These are phyloP conservation scores for Capillidium heterosporum DNA, from an alignment of 371 early-diverging fungal species.

Conservation along the genomic window DNA sequence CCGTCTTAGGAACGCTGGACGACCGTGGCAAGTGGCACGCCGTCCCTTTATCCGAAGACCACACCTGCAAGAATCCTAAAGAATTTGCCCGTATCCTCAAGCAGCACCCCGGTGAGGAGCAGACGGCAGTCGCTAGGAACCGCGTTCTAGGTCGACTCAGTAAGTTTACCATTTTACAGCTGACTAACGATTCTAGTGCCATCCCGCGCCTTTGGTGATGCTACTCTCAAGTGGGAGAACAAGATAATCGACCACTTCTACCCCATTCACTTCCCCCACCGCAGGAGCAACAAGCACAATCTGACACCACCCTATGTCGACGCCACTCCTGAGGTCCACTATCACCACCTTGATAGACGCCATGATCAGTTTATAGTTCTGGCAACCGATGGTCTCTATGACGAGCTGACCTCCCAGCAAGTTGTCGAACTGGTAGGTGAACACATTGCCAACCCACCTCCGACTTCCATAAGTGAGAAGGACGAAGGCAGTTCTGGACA, in stretches of 20 bases:
- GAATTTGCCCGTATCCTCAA: conserved; percentile 38
- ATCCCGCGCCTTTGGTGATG: conserved; percentile 43
- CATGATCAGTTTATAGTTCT: conserved; percentile 70
- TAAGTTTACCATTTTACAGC: conserved; percentile 12
- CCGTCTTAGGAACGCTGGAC: conserved; percentile 23
- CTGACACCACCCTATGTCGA: conserved; percentile 85
- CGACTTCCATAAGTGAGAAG: conserved; percentile 8
- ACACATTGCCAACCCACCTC: conserved; percentile 16
- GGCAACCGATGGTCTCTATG: conserved; percentile 91
- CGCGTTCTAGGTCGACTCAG: conserved; percentile 62
- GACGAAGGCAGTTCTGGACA: conserved; percentile 6
- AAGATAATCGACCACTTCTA: conserved; percentile 33
- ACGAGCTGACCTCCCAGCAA: conserved; percentile 54
- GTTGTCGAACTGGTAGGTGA: conserved; percentile 38
- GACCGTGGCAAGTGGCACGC: conserved; percentile 25
- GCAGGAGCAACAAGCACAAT: conserved; percentile 42
- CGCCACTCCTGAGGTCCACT: conserved; percentile 64
- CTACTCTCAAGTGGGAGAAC: conserved; percentile 57
- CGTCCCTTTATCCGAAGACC: conserved; percentile 45
- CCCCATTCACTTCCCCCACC: conserved; percentile 24
- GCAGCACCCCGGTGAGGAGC: conserved; percentile 63
- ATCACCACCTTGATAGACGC: conserved; percentile 31
- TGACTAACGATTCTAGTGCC: conserved; percentile 15
- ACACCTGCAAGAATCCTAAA: conserved; percentile 36
- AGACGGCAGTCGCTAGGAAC: conserved; percentile 34